Conservation (phyloP, 1,139 yeast genomes). For the Candida sp. region DNA sequence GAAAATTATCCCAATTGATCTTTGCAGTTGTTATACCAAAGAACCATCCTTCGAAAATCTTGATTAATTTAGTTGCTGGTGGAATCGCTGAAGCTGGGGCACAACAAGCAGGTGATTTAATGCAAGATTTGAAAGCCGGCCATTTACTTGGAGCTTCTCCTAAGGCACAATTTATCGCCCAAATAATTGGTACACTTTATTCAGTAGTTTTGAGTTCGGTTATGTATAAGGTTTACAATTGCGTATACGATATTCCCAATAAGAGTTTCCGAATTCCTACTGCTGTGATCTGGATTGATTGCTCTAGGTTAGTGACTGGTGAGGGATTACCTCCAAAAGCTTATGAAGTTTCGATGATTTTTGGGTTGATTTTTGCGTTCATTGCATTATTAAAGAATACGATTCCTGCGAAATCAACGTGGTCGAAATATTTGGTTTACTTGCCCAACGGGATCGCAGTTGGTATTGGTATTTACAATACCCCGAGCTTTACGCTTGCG, state of each 20-base stretch:
- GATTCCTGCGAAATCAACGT: constrained; percentile 34
- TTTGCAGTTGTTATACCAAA: constrained; percentile 83
- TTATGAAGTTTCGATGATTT: constrained; percentile 55
- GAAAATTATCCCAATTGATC: constrained; percentile 84
- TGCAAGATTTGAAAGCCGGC: constrained; percentile 97
- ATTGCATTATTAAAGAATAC: constrained; percentile 66
- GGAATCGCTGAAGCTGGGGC: constrained; percentile 99
- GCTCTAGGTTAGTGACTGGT: constrained; percentile 91
- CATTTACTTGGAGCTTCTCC: constrained; percentile 92
- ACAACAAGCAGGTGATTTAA: constrained; percentile 96
- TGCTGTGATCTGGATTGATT: constrained; percentile 95
- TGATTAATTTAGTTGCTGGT: constrained; percentile 89
- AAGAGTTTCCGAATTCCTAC: constrained; percentile 84
- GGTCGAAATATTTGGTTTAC: constrained; percentile 47
- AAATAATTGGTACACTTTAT: constrained; percentile 81
- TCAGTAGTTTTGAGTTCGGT: constrained; percentile 75
- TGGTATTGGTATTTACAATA: constrained; percentile 92
- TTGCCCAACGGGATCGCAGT: constrained; percentile 96
- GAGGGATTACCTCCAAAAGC: constrained; percentile 85
- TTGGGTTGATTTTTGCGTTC: constrained; percentile 67
- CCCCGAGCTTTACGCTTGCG: constrained; percentile 92
- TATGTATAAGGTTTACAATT: constrained; percentile 79
- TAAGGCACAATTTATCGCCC: constrained; percentile 86
- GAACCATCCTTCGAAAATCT: constrained; percentile 72
- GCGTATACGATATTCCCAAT: constrained; percentile 83